Base-by-base conservation (phyloP, 2,329 filamentous ascomycete genomes). In the Aspergillus proliferans region DNA sequence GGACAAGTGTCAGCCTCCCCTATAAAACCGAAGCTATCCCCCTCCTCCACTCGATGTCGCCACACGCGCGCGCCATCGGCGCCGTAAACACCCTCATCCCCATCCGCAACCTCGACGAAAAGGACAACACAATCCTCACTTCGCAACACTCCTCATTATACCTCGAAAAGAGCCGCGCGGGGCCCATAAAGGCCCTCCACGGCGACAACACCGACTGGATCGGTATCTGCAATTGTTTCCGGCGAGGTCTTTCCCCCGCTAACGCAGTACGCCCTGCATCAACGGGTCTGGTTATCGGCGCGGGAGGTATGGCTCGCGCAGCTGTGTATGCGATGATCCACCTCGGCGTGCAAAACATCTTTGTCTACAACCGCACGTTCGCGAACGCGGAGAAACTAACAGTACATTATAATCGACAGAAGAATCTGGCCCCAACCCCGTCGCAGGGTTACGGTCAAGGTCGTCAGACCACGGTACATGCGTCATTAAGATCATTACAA, bases 191-290 rank as follows among this genome's bases (percentile, higher is more conserved):
- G 52, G 85, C 83, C 0, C 73, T 90, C 0, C 87, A 88, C 53
- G 87, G 86, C 1, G 86, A 90, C 50, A 91, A 91, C 51, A 90
- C 86, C 0, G 87, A 91, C 64, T 91, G 87, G 84, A 85, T 89
- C 30, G 87, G 87, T 4, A 87, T 91, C 39, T 75, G 84, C 47
- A 85, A 84, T 3, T 89, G 85, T 60, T 80, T 91, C 39, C 78
- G 83, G 5, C 77, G 85, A 28, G 86, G 86, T 2, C 72, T 90
- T 2, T 89, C 86, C 0, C 87, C 87, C 0, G 84, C 85, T 3
- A 86, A 86, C 52, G 81, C 80, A 1, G 77, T 85, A 0, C 75
- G 81, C 3, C 72, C 78, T 0, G 73, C 68, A 8, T 78, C 76
- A 2, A 79, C 74, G 1, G 82, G 78, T 0, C 70, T 86, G 12